A percentile compares a stretch with the other conserved stretches of the same genome.
These are phyloP conservation scores for Cladosporium oxysporum DNA, from an alignment of 2,329 filamentous ascomycete genomes.

Conservation along the genomic window DNA sequence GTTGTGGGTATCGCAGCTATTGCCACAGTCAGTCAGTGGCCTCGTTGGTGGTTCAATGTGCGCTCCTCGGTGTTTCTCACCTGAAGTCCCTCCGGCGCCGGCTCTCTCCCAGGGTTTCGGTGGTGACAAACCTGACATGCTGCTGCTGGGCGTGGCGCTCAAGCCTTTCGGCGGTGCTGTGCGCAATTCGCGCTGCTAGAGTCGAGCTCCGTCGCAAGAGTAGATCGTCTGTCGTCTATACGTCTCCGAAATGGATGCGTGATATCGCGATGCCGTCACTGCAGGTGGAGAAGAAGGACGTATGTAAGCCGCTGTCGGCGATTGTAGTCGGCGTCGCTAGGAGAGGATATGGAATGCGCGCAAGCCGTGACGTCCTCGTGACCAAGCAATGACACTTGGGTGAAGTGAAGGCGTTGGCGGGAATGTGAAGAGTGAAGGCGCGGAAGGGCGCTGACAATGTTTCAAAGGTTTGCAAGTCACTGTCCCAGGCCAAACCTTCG, in stretches of 20 bases:
- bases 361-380: background rate
- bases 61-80: slow-evolving; percentile 25
- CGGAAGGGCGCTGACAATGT: background rate
- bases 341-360: background rate
- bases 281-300: background rate
- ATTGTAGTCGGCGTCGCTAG: slow-evolving; percentile 3
- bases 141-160: slow-evolving; percentile 5
- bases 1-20: slow-evolving; percentile 48
- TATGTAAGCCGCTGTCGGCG: slow-evolving; percentile 14
- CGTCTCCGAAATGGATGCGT: background rate
- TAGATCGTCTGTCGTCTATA: background rate
- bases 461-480: background rate
- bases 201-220: background rate
- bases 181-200: background rate
- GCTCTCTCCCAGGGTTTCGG: slow-evolving; percentile 96
- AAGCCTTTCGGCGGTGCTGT: background rate
- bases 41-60: background rate
- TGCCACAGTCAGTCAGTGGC: background rate
- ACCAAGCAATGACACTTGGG: background rate
- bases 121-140: slow-evolving; percentile 59
- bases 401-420: background rate
- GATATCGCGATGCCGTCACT: slow-evolving; percentile 15
- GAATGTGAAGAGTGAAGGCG: background rate
- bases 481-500: background rate
- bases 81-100: slow-evolving; percentile 54